phyloP scores from a whole-genome alignment of 148 eudicot genomes.

The Limonium bicolor region DNA sequence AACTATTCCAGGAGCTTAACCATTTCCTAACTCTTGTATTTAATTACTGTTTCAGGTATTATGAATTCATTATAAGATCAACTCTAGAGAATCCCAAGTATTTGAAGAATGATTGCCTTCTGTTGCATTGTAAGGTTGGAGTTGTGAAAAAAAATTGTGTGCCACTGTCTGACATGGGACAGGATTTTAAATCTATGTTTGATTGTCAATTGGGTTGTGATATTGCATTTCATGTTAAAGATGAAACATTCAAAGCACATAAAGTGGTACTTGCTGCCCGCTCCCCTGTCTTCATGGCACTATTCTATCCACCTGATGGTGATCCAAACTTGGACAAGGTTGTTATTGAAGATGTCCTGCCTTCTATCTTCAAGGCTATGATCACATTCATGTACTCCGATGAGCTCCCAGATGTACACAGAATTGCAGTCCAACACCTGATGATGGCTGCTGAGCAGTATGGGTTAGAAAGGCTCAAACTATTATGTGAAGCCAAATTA shows the following conservation, averaged over 20 bases:
- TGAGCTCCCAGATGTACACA: constrained; percentile 47
- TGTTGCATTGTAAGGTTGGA: constrained; percentile 75
- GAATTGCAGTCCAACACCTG: constrained; percentile 73
- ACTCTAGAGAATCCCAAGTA: constrained; percentile 49
- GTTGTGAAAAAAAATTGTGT: constrained; percentile 47
- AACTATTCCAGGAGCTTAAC: neutral
- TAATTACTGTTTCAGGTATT: constrained; percentile 42
- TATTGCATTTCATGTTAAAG: constrained; percentile 51
- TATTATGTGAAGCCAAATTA: constrained; percentile 66
- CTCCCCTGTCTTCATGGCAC: constrained; percentile 91
- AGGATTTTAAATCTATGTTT: constrained; percentile 32
- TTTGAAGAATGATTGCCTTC: constrained; percentile 49
- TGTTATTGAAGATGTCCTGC: constrained; percentile 55
- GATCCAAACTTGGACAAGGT: constrained; percentile 45
- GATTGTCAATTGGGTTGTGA: constrained; percentile 57
- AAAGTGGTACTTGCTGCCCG: constrained; percentile 83
- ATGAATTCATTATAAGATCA: constrained; percentile 53
- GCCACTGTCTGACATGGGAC: constrained; percentile 72
- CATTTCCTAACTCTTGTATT: too few relatives aligned
- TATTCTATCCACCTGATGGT: constrained; percentile 73
- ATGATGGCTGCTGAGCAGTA: constrained; percentile 93
- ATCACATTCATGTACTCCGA: constrained; percentile 68
- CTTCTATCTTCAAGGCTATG: constrained; percentile 76
- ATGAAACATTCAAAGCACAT: constrained; percentile 74
- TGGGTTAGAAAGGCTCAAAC: constrained; percentile 74